phyloP scores from a whole-genome alignment of 2,329 filamentous ascomycete genomes.

The Elsinoe australis region DNA sequence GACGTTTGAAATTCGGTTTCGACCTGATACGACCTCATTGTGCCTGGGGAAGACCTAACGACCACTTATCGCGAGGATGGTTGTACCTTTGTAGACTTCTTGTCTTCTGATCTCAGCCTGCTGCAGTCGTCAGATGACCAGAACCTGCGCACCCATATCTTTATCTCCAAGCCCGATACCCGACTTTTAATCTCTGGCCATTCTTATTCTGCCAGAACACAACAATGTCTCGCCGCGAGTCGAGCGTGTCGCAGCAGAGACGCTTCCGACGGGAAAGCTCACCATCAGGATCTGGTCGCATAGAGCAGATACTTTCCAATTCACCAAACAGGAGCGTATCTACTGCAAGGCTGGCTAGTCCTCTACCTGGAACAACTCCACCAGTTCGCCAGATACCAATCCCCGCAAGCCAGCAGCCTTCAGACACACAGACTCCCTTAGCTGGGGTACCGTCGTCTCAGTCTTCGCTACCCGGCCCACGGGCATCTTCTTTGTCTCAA shows the following conservation, averaged over 20 bases:
- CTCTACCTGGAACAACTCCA: conserved; percentile 45
- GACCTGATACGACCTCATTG: background rate
- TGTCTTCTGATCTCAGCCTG: too few species aligned
- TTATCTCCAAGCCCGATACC: background rate
- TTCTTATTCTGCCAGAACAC: background rate
- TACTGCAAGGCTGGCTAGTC: conserved; percentile 49
- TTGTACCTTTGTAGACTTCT: too few species aligned
- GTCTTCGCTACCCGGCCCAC: conserved; percentile 62
- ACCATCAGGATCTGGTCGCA: background rate
- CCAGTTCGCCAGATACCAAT: conserved; percentile 44
- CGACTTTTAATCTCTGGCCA: background rate
- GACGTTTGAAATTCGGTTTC: background rate
- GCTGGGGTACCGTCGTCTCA: conserved; percentile 43
- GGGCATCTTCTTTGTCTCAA: conserved; percentile 78
- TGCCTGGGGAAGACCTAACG: background rate
- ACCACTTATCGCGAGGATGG: too few species aligned
- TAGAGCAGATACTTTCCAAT: background rate
- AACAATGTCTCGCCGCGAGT: conserved; percentile 15
- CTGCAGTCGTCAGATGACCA: too few species aligned
- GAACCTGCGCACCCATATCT: background rate
- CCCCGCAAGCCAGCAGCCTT: conserved; percentile 40
- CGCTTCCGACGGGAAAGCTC: conserved; percentile 3
- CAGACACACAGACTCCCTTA: conserved; percentile 53
- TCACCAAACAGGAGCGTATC: conserved; percentile 28
- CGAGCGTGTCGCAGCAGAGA: conserved; percentile 9